Conservation (phyloP, 2,329 filamentous ascomycete species). For the Fusarium bactridioides region DNA sequence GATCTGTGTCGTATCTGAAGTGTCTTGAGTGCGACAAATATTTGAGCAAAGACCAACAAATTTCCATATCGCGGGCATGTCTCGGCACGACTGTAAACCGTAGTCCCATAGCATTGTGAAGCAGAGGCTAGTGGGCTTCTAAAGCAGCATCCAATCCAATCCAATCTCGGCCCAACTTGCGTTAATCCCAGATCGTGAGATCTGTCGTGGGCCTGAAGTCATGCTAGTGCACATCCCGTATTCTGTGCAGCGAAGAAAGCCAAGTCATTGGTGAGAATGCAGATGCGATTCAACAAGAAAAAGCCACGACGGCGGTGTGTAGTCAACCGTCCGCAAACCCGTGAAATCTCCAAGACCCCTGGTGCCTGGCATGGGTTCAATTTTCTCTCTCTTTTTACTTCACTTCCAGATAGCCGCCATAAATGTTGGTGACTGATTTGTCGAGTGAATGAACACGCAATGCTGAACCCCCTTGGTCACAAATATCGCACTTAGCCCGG, state of each 20-base stretch:
- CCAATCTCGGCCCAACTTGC: slow-evolving; percentile 31
- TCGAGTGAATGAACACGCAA: slow-evolving; percentile 17
- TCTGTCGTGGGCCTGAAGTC: slow-evolving; percentile 28
- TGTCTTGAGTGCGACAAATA: not conserved
- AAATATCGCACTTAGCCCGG: not conserved
- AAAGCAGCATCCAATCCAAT: slow-evolving; percentile 9
- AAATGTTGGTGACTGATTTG: slow-evolving; percentile 11
- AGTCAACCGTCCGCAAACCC: slow-evolving; percentile 19
- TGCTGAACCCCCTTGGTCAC: not conserved
- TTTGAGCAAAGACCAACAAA: slow-evolving; percentile 5
- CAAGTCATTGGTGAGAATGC: slow-evolving; percentile 24
- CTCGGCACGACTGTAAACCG: slow-evolving; percentile 30
- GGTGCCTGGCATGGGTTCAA: slow-evolving; percentile 9
- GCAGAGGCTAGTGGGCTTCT: slow-evolving; percentile 16
- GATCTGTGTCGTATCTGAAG: not conserved
- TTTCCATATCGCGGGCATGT: slow-evolving; percentile 22
- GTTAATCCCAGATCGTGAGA: slow-evolving; percentile 37
- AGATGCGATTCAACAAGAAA: not conserved
- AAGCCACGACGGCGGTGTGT: slow-evolving; percentile 33
- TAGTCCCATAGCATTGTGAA: slow-evolving; percentile 1
- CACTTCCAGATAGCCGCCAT: slow-evolving; percentile 16
- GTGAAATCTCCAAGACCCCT: slow-evolving; percentile 21
- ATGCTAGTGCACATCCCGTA: slow-evolving; percentile 28
- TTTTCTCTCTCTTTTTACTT: not conserved
- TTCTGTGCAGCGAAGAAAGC: slow-evolving; percentile 25